Base-by-base conservation (phyloP, 1,139 yeast species). In the Yamadazyma siamensis region DNA sequence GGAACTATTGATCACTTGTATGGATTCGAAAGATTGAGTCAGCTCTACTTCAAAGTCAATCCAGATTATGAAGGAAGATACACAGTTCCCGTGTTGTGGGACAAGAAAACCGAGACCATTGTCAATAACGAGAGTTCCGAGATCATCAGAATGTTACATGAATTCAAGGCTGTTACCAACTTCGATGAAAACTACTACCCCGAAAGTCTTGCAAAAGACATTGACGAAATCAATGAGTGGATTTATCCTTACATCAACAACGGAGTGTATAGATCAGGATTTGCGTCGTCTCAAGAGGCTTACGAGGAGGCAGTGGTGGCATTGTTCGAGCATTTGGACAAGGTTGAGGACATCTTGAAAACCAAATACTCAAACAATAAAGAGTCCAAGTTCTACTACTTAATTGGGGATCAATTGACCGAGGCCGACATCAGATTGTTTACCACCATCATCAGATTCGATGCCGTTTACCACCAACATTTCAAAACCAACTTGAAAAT, bases 81-180 rank as follows among this genome's bases (percentile, higher is more conserved):
- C 54, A 89, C 97, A 2, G 97, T 89, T 23, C 97, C 97, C 1
- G 84, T 88, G 2, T 67, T 89, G 46, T 89, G 95, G 94, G 97
- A 89, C 56, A 83, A 75, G 50, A 80, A 88, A 57, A 71, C 73
- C 23, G 63, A 75, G 36, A 84, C 95, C 3, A 84, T 89, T 54
- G 97, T 89, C 36, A 86, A 76, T 64, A 89, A 89, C 54, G 97
- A 89, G 59, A 80, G 94, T 38, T 67, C 91, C 21, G 96, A 89
- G 53, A 85, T 89, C 46, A 77, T 91, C 44, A 75, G 96, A 46
- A 84, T 87, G 65, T 62, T 89, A 44, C 82, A 85, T 55, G 68
- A 79, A 14, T 52, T 50, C 21, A 89, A 75, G 31, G 61, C 75
- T 42, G 67, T 65, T 49, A 67, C 70, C 29, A 62, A 61, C 27